Evolutionary conservation across 2,329 filamentous ascomycete species (phyloP).

Genomic region (Ophiostoma populinum): DNA sequence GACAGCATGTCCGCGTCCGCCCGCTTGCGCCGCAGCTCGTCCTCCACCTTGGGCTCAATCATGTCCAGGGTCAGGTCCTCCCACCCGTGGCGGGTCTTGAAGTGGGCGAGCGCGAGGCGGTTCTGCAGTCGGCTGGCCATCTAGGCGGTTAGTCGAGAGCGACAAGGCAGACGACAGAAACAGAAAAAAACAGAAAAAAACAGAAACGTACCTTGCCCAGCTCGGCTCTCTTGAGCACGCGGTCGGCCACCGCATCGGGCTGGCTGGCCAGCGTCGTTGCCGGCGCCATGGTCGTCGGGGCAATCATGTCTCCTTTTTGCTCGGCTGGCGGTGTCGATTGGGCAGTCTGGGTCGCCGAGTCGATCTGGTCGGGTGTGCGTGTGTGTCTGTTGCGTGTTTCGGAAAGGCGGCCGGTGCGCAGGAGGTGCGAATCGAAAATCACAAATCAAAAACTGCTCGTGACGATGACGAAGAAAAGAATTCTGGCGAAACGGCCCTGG

Average conservation of each 20-base stretch:
- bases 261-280: slow-evolving; percentile 35
- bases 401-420: too few relatives aligned
- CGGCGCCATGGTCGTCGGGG: slow-evolving; percentile 8
- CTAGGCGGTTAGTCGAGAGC: slow-evolving; percentile 27
- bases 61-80: slow-evolving; percentile 74
- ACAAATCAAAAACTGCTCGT: not conserved
- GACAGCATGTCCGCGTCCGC: slow-evolving; percentile 59
- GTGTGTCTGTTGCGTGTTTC: too few relatives aligned
- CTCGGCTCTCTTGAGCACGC: slow-evolving; percentile 55
- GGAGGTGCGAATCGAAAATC: too few relatives aligned
- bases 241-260: slow-evolving; percentile 47
- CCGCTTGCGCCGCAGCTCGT: slow-evolving; percentile 59
- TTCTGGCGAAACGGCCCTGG: not conserved
- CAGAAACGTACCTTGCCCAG: slow-evolving; percentile 48
- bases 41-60: slow-evolving; percentile 70
- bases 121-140: slow-evolving; percentile 88
- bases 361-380: not conserved
- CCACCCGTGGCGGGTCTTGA: slow-evolving; percentile 94
- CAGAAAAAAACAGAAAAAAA: not conserved
- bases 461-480: not conserved
- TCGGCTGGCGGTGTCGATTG: not conserved
- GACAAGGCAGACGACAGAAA: not conserved
- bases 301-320: slow-evolving; percentile 9
- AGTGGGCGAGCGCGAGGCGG: slow-evolving; percentile 84
- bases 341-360: not conserved